Conservation (phyloP, 1,284 basidiomycete genomes). For the Hemileia vastatrix region DNA sequence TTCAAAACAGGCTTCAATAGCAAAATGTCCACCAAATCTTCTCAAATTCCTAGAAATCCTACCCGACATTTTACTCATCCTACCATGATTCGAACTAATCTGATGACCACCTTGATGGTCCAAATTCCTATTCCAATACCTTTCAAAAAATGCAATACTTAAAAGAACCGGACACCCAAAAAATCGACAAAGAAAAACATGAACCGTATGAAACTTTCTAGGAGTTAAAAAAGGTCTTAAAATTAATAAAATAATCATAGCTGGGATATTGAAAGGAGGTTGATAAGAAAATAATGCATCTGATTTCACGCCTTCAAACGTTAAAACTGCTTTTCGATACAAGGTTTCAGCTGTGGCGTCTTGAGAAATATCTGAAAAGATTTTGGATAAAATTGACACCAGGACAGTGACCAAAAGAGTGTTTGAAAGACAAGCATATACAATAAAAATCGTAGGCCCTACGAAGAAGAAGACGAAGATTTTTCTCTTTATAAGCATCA, state of each 20-base stretch:
- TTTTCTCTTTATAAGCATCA: neutral
- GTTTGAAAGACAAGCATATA: constrained; percentile 23
- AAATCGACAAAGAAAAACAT: constrained; percentile 14
- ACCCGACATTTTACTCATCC: constrained; percentile 18
- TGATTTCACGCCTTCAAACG: constrained; percentile 21
- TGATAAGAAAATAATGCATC: constrained; percentile 21
- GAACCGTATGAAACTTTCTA: constrained; percentile 19
- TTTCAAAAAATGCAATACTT: constrained; percentile 20
- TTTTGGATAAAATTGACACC: constrained; percentile 22
- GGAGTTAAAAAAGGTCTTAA: constrained; percentile 21
- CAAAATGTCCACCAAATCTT: constrained; percentile 11
- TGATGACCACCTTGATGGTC: constrained; percentile 12
- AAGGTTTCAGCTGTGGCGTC: constrained; percentile 22
- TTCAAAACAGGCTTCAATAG: constrained; percentile 22
- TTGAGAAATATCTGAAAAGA: constrained; percentile 22
- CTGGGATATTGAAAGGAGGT: constrained; percentile 21
- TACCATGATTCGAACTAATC: neutral
- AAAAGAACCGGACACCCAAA: constrained; percentile 21
- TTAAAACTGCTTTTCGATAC: constrained; percentile 20
- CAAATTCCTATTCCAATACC: constrained; percentile 14
- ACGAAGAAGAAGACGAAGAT: neutral
- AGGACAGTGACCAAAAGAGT: constrained; percentile 21
- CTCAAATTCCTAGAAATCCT: constrained; percentile 13
- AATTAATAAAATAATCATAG: constrained; percentile 14
- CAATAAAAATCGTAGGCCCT: constrained; percentile 22